Conservation (phyloP, 2,329 filamentous ascomycete species). For the Canariomyces notabilis region DNA sequence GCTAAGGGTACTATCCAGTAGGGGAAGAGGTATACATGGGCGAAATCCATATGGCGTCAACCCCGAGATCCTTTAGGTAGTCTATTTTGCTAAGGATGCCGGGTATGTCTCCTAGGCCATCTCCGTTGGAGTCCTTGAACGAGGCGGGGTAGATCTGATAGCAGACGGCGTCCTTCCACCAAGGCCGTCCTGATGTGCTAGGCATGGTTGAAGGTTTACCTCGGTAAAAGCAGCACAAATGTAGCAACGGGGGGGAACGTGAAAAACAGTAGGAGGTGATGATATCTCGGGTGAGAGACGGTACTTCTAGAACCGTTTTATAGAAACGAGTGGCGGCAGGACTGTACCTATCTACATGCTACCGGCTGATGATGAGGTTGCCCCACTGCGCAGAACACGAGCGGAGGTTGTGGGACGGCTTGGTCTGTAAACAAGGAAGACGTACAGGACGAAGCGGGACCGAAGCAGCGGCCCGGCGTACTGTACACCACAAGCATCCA, state of each 20-base stretch:
- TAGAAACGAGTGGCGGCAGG: too few relatives aligned
- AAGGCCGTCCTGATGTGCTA: slow-evolving; percentile 24
- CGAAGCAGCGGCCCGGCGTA: neutral
- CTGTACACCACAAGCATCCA: neutral
- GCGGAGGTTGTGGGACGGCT: neutral
- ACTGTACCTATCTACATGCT: too few relatives aligned
- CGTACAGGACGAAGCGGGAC: slow-evolving; percentile 5
- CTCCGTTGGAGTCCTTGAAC: slow-evolving; percentile 51
- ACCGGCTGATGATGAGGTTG: too few relatives aligned
- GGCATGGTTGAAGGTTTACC: slow-evolving; percentile 6
- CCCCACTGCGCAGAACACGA: neutral
- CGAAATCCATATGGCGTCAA: slow-evolving; percentile 46
- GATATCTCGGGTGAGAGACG: too few relatives aligned
- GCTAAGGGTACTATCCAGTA: neutral
- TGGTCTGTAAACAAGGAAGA: neutral
- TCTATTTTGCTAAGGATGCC: slow-evolving; percentile 51
- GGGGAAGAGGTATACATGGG: slow-evolving; percentile 28
- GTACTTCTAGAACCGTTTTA: too few relatives aligned
- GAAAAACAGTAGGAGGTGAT: too few relatives aligned
- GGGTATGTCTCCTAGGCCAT: slow-evolving; percentile 48
- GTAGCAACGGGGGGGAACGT: too few relatives aligned
- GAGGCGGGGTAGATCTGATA: slow-evolving; percentile 55
- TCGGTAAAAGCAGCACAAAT: too few relatives aligned
- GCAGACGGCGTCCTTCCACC: slow-evolving; percentile 52
- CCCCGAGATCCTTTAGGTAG: slow-evolving; percentile 46